Base-by-base conservation (phyloP, 495 filamentous ascomycete genomes). In the Xanthoparmelia taractica region DNA sequence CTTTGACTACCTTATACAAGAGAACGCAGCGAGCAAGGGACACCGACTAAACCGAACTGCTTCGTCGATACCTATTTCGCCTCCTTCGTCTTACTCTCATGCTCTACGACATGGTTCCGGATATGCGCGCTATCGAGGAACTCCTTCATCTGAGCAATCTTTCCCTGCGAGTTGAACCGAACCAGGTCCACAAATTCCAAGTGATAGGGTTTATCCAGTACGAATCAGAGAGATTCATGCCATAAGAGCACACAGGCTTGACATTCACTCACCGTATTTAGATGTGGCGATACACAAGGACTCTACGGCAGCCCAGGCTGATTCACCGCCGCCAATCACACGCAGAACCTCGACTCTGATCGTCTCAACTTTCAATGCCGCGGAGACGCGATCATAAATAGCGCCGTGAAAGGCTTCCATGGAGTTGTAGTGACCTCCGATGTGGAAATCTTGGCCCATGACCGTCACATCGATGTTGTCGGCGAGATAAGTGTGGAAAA, bases 321-420 rank as follows among this genome's bases (percentile, higher is more conserved):
- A 55, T 38, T 64, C 57, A 8, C 57, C 63, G 8, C 63, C 63
- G 25, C 63, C 63, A 59, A 64, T 64, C 1, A 64, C 63, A 7
- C 57, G 37, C 31, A 25, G 29, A 23, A 64, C 25, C 23, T 59
- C 63, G 15, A 64, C n/a, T 17, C 56, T 41, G 29, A 64, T 64
- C 3, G 40, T 64, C 31, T 59, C 63, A 18, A 40, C 4, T n/a
- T 47, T 50, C 56, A 60, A 34, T 0, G 57, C 29, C 25, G 23
- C 41, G 18, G 63, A 13, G 17, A 60, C 57, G 17, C 63, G 38
- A n/a, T 13, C 57, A 38, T 61, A 59, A 57, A 59, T 59, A 8
- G 18, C 29, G 15, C 60, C 25, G 40, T 60, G 56, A 41, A 64
- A 64, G n/a, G 56, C 63, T 36, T 64, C 27, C 25, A 59, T 59